Base-by-base conservation (phyloP, 2,329 filamentous ascomycete species). In the Zymoseptoria pseudotritici region DNA sequence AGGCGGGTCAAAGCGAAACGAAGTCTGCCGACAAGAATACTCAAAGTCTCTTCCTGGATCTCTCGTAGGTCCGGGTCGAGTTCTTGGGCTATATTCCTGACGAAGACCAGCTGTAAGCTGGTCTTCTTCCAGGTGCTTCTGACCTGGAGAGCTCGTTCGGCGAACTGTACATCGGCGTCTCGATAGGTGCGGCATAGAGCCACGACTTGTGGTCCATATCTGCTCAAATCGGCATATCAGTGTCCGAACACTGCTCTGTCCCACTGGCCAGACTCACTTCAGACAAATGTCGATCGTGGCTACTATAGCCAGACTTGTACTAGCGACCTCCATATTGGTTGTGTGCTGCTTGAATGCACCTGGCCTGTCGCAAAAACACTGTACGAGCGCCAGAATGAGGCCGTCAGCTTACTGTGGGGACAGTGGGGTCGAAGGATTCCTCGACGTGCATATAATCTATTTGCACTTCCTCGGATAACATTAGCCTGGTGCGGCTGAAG, bases 101-200 rank as follows among this genome's bases (percentile, higher is more conserved):
- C 55, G 22, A 70, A 67, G 9, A 66, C 55, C 5, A 72, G 65
- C 52, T 72, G 70, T n/a, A 54, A 55, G 51, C 63, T 65, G 9
- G 64, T 70, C 20, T 61, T 61, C 10, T 60, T 53, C 68, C 65
- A 67, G 46, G 58, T 29, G 20, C 61, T 65, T 58, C 65, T 56
- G 46, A 70, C 57, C 24, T 59, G 50, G 4, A 65, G 56, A 9
- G 66, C 42, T 17, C 57, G 56, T 26, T 68, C 61, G 2, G 52
- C 54, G n/a, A 69, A 62, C 57, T 70, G 61, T 9, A 46, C 22
- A 22, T 66, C 66, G 19, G 67, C 68, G 22, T 58, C 53, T 53
- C 55, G 61, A 56, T 67, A 65, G 51, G 50, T 7, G 4, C n/a
- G 13, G 50, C 55, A 61, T 13, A 58, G 20, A 11, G 53, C 52